Evolutionary conservation across 768 basidiomycete species (phyloP).

Genomic region (Phlebiopsis gigantea): DNA sequence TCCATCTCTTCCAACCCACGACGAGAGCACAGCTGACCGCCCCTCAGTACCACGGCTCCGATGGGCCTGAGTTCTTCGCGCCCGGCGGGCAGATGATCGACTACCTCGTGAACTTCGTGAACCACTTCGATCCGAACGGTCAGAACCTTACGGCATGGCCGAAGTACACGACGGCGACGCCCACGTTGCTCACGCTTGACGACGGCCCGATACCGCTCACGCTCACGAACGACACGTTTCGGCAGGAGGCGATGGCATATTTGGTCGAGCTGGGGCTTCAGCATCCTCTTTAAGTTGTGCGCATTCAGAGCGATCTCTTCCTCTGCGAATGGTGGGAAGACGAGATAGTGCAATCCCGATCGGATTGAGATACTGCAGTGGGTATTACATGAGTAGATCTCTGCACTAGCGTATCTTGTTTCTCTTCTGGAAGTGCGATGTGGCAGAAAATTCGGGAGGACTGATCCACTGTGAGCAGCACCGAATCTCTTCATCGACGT

Average conservation of each 20-base stretch:
- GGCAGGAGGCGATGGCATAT: not conserved
- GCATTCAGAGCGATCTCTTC: no score
- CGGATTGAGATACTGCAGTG: no score
- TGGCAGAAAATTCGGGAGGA: no score
- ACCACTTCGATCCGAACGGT: conserved; percentile 26
- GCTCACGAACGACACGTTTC: not conserved
- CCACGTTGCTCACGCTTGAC: not conserved
- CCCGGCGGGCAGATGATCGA: conserved; percentile 21
- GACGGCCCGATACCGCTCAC: not conserved
- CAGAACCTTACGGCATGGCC: conserved; percentile 19
- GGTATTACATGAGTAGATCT: no score
- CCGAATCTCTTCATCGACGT: no score
- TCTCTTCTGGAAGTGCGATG: no score
- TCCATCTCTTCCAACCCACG: conserved; percentile 7
- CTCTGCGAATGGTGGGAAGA: no score
- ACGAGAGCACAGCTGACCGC: no score
- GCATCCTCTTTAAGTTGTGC: no score
- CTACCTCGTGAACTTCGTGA: conserved; percentile 26
- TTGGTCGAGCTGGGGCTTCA: not conserved
- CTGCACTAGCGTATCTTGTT: no score
- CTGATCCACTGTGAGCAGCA: no score
- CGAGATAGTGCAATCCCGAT: no score
- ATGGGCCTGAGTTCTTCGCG: conserved; percentile 31
- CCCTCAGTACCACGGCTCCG: conserved; percentile 31
- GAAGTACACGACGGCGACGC: conserved; percentile 13